Evolutionary conservation across 73 alveolate species (phyloP).

Genomic region (Tetrahymena malaccensis): DNA sequence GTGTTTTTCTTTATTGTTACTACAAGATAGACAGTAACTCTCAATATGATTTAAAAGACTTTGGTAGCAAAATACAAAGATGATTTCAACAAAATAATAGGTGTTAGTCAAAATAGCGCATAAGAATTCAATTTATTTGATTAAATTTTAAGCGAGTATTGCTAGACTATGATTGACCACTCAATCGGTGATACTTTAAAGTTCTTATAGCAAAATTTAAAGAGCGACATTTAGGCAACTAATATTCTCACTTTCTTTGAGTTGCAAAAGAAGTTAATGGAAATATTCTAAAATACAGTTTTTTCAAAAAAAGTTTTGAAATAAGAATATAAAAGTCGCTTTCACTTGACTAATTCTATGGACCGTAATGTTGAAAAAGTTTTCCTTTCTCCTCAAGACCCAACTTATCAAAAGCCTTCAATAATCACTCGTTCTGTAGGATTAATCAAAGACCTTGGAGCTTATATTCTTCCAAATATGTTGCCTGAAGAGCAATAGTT

Average conservation of each 20-base stretch:
- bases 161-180: not conserved
- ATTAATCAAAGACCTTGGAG: not conserved
- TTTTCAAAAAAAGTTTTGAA: not conserved
- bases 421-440: not conserved
- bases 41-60: not conserved
- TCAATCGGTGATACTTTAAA: not conserved
- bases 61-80: not conserved
- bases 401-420: not conserved
- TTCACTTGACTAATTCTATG: not conserved
- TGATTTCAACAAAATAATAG: not conserved
- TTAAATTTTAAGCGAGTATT: not conserved
- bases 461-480: not conserved
- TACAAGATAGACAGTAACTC: not conserved
- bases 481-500: not conserved
- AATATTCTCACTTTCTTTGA: not conserved
- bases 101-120: not conserved
- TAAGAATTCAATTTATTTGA: not conserved
- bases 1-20: not conserved
- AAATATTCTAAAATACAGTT: not conserved
- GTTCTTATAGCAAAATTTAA: not conserved
- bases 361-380: not conserved
- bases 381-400: not conserved
- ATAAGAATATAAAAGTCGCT: not conserved
- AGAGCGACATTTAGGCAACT: not conserved
- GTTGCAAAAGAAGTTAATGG: not conserved